Evolutionary conservation across 192 early-diverging fungal species (phyloP).

Genomic region (Coemansia sp.): DNA sequence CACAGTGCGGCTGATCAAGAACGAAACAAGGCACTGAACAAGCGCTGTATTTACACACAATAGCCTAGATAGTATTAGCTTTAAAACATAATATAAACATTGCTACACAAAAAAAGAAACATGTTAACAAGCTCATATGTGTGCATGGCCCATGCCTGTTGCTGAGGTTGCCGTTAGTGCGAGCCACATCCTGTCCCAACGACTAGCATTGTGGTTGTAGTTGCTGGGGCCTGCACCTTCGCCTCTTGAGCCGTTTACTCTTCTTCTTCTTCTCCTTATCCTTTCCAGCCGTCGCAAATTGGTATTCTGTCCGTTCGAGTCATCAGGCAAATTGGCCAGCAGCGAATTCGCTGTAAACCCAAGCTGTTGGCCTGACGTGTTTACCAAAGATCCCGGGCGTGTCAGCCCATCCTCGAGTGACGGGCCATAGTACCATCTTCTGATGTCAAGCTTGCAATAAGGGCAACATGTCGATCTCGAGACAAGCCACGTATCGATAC

Average conservation of each 20-base stretch:
- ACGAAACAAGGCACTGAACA: conserved; percentile 21
- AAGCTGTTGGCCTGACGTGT: conserved; percentile 5
- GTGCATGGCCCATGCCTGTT: background rate
- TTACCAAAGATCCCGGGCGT: conserved; percentile 9
- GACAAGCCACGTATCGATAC: conserved; percentile 66
- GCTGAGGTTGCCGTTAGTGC: background rate
- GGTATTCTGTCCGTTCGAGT: background rate
- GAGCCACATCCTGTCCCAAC: background rate
- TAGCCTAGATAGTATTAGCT: background rate
- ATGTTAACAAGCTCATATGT: background rate
- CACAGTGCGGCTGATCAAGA: conserved; percentile 57
- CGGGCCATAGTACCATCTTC: conserved; percentile 51
- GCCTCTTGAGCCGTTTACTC: background rate
- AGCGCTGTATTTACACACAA: background rate
- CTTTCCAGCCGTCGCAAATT: background rate
- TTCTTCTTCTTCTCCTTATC: background rate
- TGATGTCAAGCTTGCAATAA: conserved; percentile 54
- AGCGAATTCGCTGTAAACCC: conserved; percentile 11
- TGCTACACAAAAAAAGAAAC: background rate
- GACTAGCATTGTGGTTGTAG: background rate
- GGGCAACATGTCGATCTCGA: conserved; percentile 56
- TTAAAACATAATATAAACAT: background rate
- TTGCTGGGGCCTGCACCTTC: background rate
- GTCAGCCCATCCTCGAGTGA: conserved; percentile 18
- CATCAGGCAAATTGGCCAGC: background rate